Conservation (phyloP, 257 asterid genomes). For the Solanum sejunctum region DNA sequence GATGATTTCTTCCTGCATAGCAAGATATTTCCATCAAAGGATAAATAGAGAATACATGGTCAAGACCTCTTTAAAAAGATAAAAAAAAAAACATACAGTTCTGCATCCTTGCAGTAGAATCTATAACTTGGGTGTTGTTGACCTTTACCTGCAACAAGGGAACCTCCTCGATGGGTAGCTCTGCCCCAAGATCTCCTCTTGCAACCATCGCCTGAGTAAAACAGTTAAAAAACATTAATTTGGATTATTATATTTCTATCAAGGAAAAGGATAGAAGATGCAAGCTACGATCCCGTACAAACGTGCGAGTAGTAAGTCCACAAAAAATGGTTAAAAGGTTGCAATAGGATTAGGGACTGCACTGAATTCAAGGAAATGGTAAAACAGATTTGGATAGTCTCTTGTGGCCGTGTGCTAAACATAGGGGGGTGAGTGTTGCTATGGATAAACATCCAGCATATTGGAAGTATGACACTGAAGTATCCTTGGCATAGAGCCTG, state of each 20-base stretch:
- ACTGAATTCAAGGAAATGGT: neutral
- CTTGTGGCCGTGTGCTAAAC: neutral
- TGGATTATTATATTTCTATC: neutral
- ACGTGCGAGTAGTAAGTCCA: neutral
- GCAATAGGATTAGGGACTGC: neutral
- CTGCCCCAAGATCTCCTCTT: slow-evolving; percentile 98
- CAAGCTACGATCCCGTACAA: neutral
- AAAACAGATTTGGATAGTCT: neutral
- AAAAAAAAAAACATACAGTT: neutral
- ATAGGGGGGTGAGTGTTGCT: neutral
- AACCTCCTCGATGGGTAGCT: slow-evolving; percentile 93
- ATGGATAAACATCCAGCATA: neutral
- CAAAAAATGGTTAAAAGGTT: neutral
- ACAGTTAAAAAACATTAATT: neutral
- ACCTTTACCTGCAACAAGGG: slow-evolving; percentile 83
- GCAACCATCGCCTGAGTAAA: slow-evolving; percentile 89
- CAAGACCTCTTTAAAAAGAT: neutral
- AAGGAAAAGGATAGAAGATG: neutral
- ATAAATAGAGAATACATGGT: neutral
- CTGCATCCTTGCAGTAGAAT: neutral
- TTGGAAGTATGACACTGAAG: neutral
- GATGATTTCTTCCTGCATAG: slow-evolving; percentile 81
- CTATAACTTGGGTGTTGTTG: neutral
- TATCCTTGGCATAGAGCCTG: neutral
- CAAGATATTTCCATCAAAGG: neutral